A percentile compares a stretch with the other conserved stretches of the same genome.
Conservation (phyloP, 1,284 basidiomycete genomes). For the Meira miltonrushii region DNA sequence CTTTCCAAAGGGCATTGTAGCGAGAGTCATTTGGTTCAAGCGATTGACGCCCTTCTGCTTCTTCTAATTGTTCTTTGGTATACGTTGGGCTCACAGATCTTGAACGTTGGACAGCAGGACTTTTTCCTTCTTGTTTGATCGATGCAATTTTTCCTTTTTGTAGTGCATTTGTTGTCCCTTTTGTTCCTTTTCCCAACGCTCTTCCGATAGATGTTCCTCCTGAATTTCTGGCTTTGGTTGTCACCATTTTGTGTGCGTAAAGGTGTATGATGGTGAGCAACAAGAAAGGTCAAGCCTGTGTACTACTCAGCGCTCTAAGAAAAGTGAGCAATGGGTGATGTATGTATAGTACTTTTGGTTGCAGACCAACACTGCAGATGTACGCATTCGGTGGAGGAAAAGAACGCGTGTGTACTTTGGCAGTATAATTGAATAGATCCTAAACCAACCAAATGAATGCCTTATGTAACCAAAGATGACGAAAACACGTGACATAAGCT, state of each 20-base stretch:
- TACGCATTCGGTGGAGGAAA: not conserved
- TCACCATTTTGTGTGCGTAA: not conserved
- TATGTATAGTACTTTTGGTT: not conserved
- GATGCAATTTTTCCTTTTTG: not conserved
- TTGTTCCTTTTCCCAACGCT: not conserved
- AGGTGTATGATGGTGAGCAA: not conserved
- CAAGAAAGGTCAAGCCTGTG: not conserved
- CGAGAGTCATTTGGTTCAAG: slow-evolving; percentile 31
- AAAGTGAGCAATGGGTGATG: not conserved
- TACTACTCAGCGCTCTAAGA: not conserved
- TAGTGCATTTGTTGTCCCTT: not conserved
- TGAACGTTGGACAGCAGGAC: not conserved
- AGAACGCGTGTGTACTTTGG: not conserved
- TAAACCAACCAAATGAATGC: too few species aligned
- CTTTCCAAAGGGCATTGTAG: slow-evolving; percentile 38
- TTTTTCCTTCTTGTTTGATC: not conserved
- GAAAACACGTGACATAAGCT: too few species aligned
- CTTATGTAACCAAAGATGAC: too few species aligned
- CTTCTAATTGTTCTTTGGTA: slow-evolving; percentile 13
- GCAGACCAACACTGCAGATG: not conserved
- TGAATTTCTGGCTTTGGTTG: too few species aligned
- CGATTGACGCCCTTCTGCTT: slow-evolving; percentile 15
- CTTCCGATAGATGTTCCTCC: slow-evolving; percentile 3
- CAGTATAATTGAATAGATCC: too few species aligned
- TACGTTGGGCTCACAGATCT: not conserved